Percentiles rank a stretch among this genome's conserved stretches.
Evolutionary conservation across 2,329 filamentous ascomycete genomes (phyloP).

Genomic region (Penicillium sp.): DNA sequence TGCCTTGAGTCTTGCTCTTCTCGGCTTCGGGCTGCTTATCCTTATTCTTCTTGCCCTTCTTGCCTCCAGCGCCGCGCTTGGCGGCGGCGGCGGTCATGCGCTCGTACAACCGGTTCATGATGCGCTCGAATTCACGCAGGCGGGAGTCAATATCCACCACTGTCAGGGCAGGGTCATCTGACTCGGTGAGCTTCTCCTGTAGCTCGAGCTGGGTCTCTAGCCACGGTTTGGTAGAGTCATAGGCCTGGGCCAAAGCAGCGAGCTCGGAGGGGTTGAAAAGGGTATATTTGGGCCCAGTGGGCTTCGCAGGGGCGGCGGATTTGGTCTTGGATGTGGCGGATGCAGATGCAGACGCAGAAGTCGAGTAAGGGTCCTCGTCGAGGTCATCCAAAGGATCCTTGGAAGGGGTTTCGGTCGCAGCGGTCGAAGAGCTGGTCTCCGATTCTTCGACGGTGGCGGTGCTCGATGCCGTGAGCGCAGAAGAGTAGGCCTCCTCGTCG

Average conservation of each 20-base stretch:
- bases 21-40: conserved; percentile 28
- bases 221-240: conserved; percentile 64
- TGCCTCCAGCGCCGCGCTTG: conserved; percentile 22
- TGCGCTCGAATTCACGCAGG: conserved; percentile 61
- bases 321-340: conserved; percentile 33
- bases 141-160: conserved; percentile 65
- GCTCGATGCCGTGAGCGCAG: conserved; percentile 47
- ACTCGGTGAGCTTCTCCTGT: conserved; percentile 63
- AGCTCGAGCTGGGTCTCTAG: conserved; percentile 63
- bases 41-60: conserved; percentile 24
- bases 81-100: conserved; percentile 43
- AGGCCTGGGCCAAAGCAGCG: conserved; percentile 55
- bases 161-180: conserved; percentile 69
- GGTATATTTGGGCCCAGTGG: conserved; percentile 52
- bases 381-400: conserved; percentile 62
- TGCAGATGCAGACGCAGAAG: conserved; percentile 35
- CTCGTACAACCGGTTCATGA: conserved; percentile 33
- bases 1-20: conserved; percentile 17
- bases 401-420: conserved; percentile 27
- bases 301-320: conserved; percentile 31
- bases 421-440: conserved; percentile 45
- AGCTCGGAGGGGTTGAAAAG: conserved; percentile 71
- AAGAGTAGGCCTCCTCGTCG: conserved; percentile 56
- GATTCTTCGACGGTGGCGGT: conserved; percentile 35
- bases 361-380: conserved; percentile 59